Base-by-base conservation (phyloP, 768 basidiomycete genomes). In the Podaxis mareebaensis region DNA sequence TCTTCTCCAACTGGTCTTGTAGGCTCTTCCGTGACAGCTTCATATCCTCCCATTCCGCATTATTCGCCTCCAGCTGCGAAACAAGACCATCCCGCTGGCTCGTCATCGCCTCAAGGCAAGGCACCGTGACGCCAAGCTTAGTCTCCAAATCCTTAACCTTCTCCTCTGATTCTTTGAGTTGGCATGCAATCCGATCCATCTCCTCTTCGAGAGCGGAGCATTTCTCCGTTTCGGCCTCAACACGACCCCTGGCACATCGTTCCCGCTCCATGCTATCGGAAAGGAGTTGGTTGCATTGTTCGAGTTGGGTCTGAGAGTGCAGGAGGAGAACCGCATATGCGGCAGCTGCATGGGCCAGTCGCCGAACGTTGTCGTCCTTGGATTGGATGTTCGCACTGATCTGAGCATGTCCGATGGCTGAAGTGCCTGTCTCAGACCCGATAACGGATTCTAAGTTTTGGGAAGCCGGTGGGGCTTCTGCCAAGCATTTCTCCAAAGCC, bases 401-500 rank as follows among this genome's bases (percentile, higher is more conserved):
- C 30, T 66, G 65, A 46, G 55, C 60, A 44, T 73, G 67, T 54
- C 59, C 74, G 6, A 64, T 46, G 60, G 70, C 65, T 64, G 73
- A 66, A 13, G 70, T 69, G 28, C 75, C 74, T 66, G 76, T 67
- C 63, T 79, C 74, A 8, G 33, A 33, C 67, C 49, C 46, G 74
- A 68, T 26, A 70, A 59, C 71, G 64, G 54, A 72, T 66, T 56
- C 67, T 65, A 10, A 67, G 39, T 65, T 61, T 53, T 67, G 57
- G 66, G 8, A 13, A 65, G 49, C 33, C 8, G 6, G 72, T 61
- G 55, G 74, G 69, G 66, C 63, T 13, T 73, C 71, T 7, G 66
- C 64, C 3, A 72, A 71, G 33, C 89, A 74, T 62, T 82, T 83
- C 68, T 87, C 81, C 53, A 89, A 72, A 0, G 85, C 82, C 64